Base-by-base conservation (phyloP, 352 stramenopile genomes). In the Phytophthora foliorum region DNA sequence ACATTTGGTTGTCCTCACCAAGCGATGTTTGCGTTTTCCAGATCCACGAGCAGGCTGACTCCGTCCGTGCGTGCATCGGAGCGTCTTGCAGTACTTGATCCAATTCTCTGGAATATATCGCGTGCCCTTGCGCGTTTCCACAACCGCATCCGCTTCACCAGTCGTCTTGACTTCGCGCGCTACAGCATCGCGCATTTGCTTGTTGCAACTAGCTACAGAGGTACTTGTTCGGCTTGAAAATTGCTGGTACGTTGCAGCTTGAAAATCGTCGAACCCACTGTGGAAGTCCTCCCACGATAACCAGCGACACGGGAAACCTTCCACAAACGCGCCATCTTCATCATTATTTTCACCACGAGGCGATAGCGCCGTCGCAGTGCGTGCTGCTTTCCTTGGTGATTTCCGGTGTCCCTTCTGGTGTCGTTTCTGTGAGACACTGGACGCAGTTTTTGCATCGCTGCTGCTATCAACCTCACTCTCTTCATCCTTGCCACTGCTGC, bases 361-460 rank as follows among this genome's bases (percentile, higher is more conserved):
- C 5, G 22, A 52, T 34, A 11, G 13, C 24, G 24, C 14, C 10
- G 21, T 6, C 5, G 13, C 46, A 16, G 46, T 21, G n/a, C n/a
- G n/a, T n/a, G n/a, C n/a, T n/a, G n/a, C n/a, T n/a, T n/a, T n/a
- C n/a, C n/a, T n/a, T n/a, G n/a, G n/a, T n/a, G n/a, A n/a, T 32
- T 38, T 53, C 46, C 4, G 22, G 24, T 36, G 5, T 9, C 22
- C 21, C 17, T 39, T 19, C 46, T 16, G n/a, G 46, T 38, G 25
- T 53, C 46, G 24, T 22, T 53, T 53, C 46, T 53, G 46, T 24
- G 46, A 36, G 4, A 22, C 25, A 53, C 22, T 24, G 24, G 46
- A 53, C 11, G 10, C 27, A 21, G 10, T n/a, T n/a, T n/a, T 5
- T 39, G n/a, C n/a, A 38, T 16, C 3, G 36, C 31, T 52, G 21